Evolutionary conservation across 202 grass and related monocot genomes (phyloP).

Genomic region (Bolboschoenoplectus hybrid): DNA sequence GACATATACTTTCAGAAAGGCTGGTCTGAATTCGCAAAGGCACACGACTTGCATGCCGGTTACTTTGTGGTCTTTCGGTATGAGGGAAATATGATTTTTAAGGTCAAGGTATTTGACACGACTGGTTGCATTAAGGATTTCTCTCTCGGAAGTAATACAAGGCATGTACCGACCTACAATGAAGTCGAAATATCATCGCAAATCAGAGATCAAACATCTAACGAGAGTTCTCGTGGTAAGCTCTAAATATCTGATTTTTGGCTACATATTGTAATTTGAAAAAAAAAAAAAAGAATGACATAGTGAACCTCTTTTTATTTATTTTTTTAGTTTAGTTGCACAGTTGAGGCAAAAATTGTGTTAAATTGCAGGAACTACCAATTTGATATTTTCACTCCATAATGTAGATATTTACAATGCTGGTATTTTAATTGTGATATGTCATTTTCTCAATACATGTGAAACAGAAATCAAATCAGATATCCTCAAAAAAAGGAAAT

Average conservation of each 20-base stretch:
- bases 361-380: neutral
- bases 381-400: neutral
- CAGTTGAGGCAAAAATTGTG: neutral
- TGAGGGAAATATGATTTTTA: constrained; percentile 47
- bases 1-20: constrained; percentile 36
- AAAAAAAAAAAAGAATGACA: neutral
- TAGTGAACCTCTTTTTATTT: neutral
- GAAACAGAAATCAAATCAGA: neutral
- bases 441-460: neutral
- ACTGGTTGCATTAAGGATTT: constrained; percentile 31
- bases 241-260: neutral
- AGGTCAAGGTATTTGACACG: constrained; percentile 41
- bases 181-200: neutral
- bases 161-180: neutral
- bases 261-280: neutral
- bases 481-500: neutral
- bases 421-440: neutral
- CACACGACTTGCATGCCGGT: constrained; percentile 38
- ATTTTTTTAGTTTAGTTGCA: neutral
- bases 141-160: constrained; percentile 29
- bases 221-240: neutral
- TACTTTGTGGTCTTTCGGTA: constrained; percentile 49
- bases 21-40: constrained; percentile 43
- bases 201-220: neutral
- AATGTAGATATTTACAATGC: neutral